These are phyloP conservation scores for Bruguiera gymnorhiza DNA, from an alignment of 345 rosid species.

Conservation along the genomic window DNA sequence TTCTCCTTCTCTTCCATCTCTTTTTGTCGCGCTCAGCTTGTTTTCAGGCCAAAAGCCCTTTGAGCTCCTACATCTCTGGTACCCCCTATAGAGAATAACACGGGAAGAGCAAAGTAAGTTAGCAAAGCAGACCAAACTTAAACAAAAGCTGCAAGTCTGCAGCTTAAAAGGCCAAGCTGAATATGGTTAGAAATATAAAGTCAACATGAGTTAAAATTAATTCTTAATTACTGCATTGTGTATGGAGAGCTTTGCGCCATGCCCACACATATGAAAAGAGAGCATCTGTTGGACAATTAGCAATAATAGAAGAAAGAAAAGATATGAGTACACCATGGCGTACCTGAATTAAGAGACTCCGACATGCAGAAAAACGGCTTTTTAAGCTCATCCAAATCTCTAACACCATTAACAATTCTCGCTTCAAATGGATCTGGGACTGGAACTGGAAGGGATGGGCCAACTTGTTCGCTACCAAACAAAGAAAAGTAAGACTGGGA, in stretches of 20 bases:
- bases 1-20: slow-evolving; percentile 29
- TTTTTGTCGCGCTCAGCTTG: no score
- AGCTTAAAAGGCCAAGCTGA: background rate
- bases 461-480: no score
- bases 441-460: background rate
- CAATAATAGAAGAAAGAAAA: slow-evolving; percentile 47
- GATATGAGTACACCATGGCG: slow-evolving; percentile 30
- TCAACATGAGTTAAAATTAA: background rate
- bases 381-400: slow-evolving; percentile 73
- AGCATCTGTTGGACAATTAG: slow-evolving; percentile 77
- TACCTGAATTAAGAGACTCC: slow-evolving; percentile 25
- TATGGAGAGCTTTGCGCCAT: slow-evolving; percentile 96
- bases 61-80: slow-evolving; percentile 93
- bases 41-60: slow-evolving; percentile 92
- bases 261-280: slow-evolving; percentile 90
- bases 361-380: slow-evolving; percentile 60
- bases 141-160: background rate
- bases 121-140: slow-evolving; percentile 1
- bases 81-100: slow-evolving; percentile 54
- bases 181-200: background rate
- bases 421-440: slow-evolving; percentile 36
- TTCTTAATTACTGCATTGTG: slow-evolving; percentile 53
- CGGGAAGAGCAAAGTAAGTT: slow-evolving; percentile 12
- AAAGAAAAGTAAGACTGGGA: no score
- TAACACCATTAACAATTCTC: slow-evolving; percentile 30